These are phyloP conservation scores for Ophiocordyceps australis DNA, from an alignment of 2,329 filamentous ascomycete species.

Conservation along the genomic window DNA sequence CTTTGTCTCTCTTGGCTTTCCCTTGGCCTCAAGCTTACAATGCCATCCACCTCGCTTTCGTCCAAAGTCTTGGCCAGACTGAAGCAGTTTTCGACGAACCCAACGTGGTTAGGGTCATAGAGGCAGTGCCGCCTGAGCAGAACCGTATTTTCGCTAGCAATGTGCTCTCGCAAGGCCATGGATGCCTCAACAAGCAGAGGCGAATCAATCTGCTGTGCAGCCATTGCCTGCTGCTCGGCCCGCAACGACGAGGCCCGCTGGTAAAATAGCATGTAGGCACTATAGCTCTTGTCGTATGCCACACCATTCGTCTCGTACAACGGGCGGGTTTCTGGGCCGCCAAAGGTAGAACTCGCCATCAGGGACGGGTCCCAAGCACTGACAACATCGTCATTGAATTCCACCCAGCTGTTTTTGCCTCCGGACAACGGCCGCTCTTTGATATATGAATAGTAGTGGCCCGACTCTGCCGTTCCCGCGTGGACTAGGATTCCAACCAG, in stretches of 20 bases:
- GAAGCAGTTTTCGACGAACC: slow-evolving; percentile 48
- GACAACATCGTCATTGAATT: slow-evolving; percentile 88
- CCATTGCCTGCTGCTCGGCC: slow-evolving; percentile 27
- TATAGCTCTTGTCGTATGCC: slow-evolving; percentile 52
- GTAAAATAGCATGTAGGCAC: slow-evolving; percentile 97
- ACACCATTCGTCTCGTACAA: slow-evolving; percentile 25
- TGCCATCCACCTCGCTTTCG: slow-evolving; percentile 3
- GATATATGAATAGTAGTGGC: slow-evolving; percentile 95
- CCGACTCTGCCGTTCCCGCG: slow-evolving; percentile 78
- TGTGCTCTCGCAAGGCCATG: slow-evolving; percentile 31
- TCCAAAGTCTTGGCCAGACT: slow-evolving; percentile 31
- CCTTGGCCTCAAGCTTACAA: too few relatives aligned
- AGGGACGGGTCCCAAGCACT: slow-evolving; percentile 53
- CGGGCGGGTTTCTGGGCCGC: slow-evolving; percentile 42
- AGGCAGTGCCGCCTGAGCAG: slow-evolving; percentile 64
- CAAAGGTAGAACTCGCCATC: slow-evolving; percentile 65
- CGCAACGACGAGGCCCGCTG: slow-evolving; percentile 55
- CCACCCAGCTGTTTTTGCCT: slow-evolving; percentile 48
- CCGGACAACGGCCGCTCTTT: slow-evolving; percentile 50
- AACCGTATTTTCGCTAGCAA: slow-evolving; percentile 53
- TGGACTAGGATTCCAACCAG: slow-evolving; percentile 92
- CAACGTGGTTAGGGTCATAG: slow-evolving; percentile 53
- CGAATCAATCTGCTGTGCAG: slow-evolving; percentile 9
- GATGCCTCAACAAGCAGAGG: slow-evolving; percentile 25
- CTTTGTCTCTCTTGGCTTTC: not conserved